Percentiles rank a stretch among this genome's conserved stretches.
Evolutionary conservation across 441 rosid species (phyloP).

Genomic region (Populus hybrid): DNA sequence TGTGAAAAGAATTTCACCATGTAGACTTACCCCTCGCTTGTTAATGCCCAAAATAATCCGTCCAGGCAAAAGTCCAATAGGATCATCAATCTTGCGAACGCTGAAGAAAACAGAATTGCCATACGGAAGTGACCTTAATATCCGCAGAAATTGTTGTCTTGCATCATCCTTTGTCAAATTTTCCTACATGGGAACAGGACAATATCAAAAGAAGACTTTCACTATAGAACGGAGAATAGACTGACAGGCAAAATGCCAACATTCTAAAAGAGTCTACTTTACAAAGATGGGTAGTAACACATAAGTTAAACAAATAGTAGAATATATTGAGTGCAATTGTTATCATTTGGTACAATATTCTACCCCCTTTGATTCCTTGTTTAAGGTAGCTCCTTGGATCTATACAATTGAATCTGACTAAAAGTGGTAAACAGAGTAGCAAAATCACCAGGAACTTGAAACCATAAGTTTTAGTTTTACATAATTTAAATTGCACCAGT

Average conservation of each 20-base stretch:
- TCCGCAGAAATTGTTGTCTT: conserved; percentile 92
- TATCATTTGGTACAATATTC: not conserved
- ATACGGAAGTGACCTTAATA: conserved; percentile 80
- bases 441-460: not conserved
- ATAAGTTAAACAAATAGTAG: not conserved
- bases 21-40: conserved; percentile 87
- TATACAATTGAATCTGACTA: not conserved
- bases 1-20: not conserved
- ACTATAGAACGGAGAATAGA: not conserved
- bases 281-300: not conserved
- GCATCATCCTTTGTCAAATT: conserved; percentile 90
- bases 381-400: not conserved
- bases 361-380: not conserved
- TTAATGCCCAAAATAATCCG: conserved; percentile 91
- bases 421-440: not conserved
- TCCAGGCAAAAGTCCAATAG: conserved; percentile 96
- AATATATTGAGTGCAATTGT: not conserved
- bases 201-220: conserved; percentile 5
- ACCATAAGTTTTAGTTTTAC: not conserved
- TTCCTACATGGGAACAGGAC: conserved; percentile 50
- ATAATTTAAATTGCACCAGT: not conserved
- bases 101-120: conserved; percentile 94
- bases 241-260: not conserved
- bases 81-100: conserved; percentile 98
- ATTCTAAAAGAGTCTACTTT: not conserved